Conservation (phyloP, 108 stramenopile species). For the Pseudonitzschia delicatissima region DNA sequence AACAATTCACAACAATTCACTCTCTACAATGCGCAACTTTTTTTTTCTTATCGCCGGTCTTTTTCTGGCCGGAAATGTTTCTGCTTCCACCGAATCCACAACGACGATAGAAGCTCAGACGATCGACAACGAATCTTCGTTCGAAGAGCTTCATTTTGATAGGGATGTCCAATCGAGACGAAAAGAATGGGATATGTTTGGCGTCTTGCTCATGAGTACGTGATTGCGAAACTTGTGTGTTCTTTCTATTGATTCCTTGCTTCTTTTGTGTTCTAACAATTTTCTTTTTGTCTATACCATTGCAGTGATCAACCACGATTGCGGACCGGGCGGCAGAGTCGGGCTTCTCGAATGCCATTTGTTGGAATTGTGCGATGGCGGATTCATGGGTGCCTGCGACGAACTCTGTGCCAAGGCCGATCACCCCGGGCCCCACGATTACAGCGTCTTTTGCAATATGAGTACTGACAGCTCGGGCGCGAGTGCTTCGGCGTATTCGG, state of each 20-base stretch:
- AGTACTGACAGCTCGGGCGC: not conserved
- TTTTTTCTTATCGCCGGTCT: too few species aligned
- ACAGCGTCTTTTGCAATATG: not conserved
- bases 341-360: not conserved
- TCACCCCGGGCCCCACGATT: not conserved
- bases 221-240: not conserved
- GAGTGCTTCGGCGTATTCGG: not conserved
- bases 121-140: not conserved
- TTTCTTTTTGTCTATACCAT: not conserved
- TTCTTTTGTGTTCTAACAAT: not conserved
- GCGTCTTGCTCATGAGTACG: constrained; percentile 14
- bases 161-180: too few species aligned
- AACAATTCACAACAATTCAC: too few species aligned
- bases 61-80: too few species aligned
- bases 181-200: constrained; percentile 8
- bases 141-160: too few species aligned
- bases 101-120: not conserved
- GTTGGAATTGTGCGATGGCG: not conserved
- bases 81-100: not conserved
- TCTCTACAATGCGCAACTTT: too few species aligned
- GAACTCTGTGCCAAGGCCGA: not conserved
- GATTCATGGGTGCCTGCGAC: not conserved
- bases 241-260: not conserved
- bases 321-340: constrained; percentile 1
- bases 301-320: constrained; percentile 1